These are phyloP conservation scores for Heterotrichella gracilis DNA, from an alignment of 352 stramenopile species.

Conservation along the genomic window DNA sequence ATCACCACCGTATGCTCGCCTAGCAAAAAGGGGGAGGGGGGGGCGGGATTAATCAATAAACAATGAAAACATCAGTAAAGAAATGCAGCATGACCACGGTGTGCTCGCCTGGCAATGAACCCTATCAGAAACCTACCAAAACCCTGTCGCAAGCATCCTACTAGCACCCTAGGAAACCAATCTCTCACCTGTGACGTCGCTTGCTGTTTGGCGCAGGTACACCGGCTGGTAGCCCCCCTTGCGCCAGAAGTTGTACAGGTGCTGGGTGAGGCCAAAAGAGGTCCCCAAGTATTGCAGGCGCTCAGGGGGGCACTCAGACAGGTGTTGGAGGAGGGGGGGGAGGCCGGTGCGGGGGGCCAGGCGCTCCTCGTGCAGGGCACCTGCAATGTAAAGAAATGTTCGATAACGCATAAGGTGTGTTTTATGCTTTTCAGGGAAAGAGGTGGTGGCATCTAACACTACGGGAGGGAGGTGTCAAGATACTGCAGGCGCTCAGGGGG, in stretches of 20 bases:
- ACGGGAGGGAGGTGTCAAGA: slow-evolving; percentile 89
- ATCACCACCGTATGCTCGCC: slow-evolving; percentile 27
- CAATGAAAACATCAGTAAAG: too few relatives aligned
- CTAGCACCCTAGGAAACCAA: too few relatives aligned
- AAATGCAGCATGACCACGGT: slow-evolving; percentile 44
- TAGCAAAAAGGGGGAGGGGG: too few relatives aligned
- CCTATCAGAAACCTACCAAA: too few relatives aligned
- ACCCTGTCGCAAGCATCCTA: too few relatives aligned
- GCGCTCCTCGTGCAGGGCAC: slow-evolving; percentile 36
- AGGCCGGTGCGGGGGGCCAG: slow-evolving; percentile 72
- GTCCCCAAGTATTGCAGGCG: slow-evolving; percentile 85
- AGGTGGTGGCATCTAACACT: too few relatives aligned
- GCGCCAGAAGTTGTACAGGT: slow-evolving; percentile 85
- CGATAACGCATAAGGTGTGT: too few relatives aligned
- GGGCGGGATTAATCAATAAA: too few relatives aligned
- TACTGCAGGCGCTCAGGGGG: slow-evolving; percentile 70
- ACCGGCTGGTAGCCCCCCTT: slow-evolving; percentile 59
- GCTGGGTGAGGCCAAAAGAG: slow-evolving; percentile 74
- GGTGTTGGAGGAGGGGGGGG: slow-evolving; percentile 66
- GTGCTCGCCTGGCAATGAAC: too few relatives aligned
- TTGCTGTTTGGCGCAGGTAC: slow-evolving; percentile 91
- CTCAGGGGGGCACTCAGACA: slow-evolving; percentile 61
- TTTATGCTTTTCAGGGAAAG: too few relatives aligned
- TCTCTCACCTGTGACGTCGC: slow-evolving; percentile 94
- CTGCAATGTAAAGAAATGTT: too few relatives aligned